Evolutionary conservation across 345 rosid genomes (phyloP), one percentile per base, ranked within the genome.

Genomic region (Jatropha curcas): DNA sequence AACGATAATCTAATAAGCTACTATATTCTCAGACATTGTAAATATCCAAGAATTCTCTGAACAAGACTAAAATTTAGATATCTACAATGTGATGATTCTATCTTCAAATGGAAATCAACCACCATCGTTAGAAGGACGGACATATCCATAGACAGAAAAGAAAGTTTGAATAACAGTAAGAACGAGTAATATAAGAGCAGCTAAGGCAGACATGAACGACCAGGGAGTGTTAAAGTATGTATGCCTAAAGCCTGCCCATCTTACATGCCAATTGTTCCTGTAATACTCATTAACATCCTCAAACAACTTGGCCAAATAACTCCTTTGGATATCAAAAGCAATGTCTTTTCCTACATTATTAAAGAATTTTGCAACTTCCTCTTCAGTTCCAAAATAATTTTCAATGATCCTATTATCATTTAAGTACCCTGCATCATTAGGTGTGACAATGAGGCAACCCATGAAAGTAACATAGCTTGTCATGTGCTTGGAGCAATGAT

Each of bases 161-260:
- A 83, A 76, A 19, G 88, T 34, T 65, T 88, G 87, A 41, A 82
- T 65, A 67, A 76, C 31, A 71, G 90, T 87, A 63, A 88, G 78
- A 30, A 86, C 14, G 48, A 88, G 82, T 33, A 86, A 78, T 7
- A 85, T 14, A 27, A 77, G 27, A 0, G 92, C 92, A 9, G 92
- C 89, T 33, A 79, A 51, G 0, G 85, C 89, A 5, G 92, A 86
- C 19, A 80, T 75, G 77, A 85, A 86, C 10, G 93, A 84, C 96
- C 93, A 90, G 12, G 87, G 89, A 30, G 82, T 81, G 52, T 73
- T 78, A 16, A 87, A 88, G 68, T 90, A 89, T 1, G 78, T 81
- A 51, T 80, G 80, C 78, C 73, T 79, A 76, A 87, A 87, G 35
- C 79, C 79, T 41, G 90, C 89, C 84, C 96, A 87, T 0, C 76